Percentiles rank a stretch among this genome's conserved stretches.
These are phyloP conservation scores for Wickerhamomyces chaumierensis DNA, from an alignment of 805 yeast genomes.

Conservation along the genomic window DNA sequence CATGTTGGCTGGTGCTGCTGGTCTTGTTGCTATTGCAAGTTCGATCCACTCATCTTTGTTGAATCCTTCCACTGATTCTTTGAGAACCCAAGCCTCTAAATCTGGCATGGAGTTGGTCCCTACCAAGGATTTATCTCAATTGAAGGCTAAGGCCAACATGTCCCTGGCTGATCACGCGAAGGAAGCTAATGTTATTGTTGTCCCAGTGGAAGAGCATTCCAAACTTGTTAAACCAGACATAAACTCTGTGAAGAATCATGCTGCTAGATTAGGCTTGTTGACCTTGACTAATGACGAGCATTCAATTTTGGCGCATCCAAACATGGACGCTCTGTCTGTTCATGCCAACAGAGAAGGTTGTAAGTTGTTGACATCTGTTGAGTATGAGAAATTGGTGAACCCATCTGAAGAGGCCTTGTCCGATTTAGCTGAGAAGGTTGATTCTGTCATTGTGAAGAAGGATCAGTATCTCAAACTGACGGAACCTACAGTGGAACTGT, in stretches of 20 bases:
- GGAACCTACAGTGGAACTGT: conserved; percentile 7
- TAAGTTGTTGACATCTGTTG: conserved; percentile 15
- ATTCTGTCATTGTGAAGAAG: conserved; percentile 3
- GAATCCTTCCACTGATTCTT: conserved; percentile 13
- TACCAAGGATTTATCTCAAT: conserved; percentile 3
- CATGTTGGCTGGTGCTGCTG: conserved; percentile 5
- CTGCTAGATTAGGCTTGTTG: conserved; percentile 5
- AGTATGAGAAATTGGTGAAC: conserved; percentile 8
- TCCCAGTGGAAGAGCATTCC: conserved; percentile 8
- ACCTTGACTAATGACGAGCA: background rate
- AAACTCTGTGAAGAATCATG: conserved; percentile 5
- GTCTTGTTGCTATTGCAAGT: conserved; percentile 1
- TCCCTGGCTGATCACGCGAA: conserved; percentile 15
- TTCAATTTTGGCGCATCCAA: background rate
- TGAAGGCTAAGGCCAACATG: conserved; percentile 9
- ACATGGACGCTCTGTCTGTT: background rate
- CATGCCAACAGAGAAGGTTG: background rate
- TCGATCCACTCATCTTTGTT: conserved; percentile 1
- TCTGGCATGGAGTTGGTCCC: conserved; percentile 9
- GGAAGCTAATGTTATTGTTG: conserved; percentile 6
- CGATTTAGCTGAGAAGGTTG: conserved; percentile 4
- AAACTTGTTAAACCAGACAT: conserved; percentile 7
- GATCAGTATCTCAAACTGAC: conserved; percentile 5
- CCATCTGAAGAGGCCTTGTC: conserved; percentile 7
- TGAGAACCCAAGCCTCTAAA: conserved; percentile 11